Base-by-base conservation (phyloP, 139 green algal genomes). In the Deuterostichococcus epilithicus region DNA sequence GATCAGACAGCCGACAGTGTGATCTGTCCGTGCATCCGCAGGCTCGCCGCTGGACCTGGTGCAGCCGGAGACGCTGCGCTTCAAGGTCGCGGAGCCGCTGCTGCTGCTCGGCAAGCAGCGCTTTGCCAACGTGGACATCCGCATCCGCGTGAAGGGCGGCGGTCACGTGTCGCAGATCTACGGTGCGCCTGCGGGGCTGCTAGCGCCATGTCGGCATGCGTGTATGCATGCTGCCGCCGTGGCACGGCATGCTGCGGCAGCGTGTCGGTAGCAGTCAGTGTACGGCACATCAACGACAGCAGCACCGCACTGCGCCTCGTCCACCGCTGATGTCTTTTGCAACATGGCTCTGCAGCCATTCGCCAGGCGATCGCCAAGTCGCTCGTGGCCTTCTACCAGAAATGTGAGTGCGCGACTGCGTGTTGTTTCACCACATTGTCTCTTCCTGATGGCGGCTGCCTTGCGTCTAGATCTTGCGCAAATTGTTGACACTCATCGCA, bases 371-470 rank as follows among this genome's bases (percentile, higher is more conserved):
- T 99, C 75, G 90, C 94, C 80, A 99, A 99, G 93, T 94, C 91
- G 36, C 82, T 99, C 13, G 93, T 99, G 37, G 94, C 96, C 20
- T 99, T 94, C 90, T 99, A 98, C 91, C 95, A 99, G 90, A 99
- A 99, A 88, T 99, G 88, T 93, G 76, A 84, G 88, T 78, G 26
- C 69, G 22, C 23, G 13, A 13, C 66, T 71, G n/a, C 42, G 42
- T 8, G n/a, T 39, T 71, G 25, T 39, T 67, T 67, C 26, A n/a
- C n/a, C n/a, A n/a, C n/a, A n/a, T n/a, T n/a, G 35, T 47, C 68
- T 52, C 18, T 58, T 52, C 1, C 22, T 28, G 33, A 8, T 73
- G 1, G 23, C 28, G 33, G 68, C 70, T 75, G 33, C 2, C 65
- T 30, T 3, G 34, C n/a, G n/a, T 71, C 3, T 71, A 39, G 1